A percentile compares a stretch with the other conserved stretches of the same genome.
Conservation (phyloP, 2,329 filamentous ascomycete genomes). For the Aspergillus felis region DNA sequence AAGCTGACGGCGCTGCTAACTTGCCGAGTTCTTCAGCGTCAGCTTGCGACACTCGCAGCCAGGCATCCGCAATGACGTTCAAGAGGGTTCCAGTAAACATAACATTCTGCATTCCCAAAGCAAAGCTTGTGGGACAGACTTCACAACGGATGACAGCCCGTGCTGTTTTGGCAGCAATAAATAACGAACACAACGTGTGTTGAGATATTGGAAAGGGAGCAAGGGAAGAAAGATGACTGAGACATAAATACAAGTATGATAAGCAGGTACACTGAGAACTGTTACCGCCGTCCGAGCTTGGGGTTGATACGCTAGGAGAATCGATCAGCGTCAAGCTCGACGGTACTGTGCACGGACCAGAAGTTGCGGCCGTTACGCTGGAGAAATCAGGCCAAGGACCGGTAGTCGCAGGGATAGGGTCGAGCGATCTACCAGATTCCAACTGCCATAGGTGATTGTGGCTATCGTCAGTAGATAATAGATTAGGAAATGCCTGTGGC, state of each 20-base stretch:
- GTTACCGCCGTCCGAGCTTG: constrained; percentile 17
- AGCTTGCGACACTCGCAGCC: constrained; percentile 38
- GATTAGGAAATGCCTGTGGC: constrained; percentile 14
- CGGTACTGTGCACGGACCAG: constrained; percentile 23
- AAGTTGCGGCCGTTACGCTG: constrained; percentile 29
- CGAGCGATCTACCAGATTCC: constrained; percentile 19
- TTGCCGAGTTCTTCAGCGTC: constrained; percentile 35
- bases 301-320: constrained; percentile 20
- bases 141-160: constrained; percentile 40
- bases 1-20: constrained; percentile 30
- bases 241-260: constrained; percentile 42
- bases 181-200: constrained; percentile 42
- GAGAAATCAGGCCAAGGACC: constrained; percentile 42
- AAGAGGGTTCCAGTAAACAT: constrained; percentile 45
- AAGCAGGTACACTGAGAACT: constrained; percentile 35
- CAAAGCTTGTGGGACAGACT: constrained; percentile 39
- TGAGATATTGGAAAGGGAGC: constrained; percentile 40
- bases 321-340: constrained; percentile 18
- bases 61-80: constrained; percentile 42
- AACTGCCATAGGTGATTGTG: constrained; percentile 23
- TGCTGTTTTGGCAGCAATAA: constrained; percentile 40
- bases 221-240: constrained; percentile 40
- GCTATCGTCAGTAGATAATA: constrained; percentile 20
- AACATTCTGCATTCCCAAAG: constrained; percentile 43
- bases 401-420: constrained; percentile 25